Conservation (phyloP, 768 basidiomycete genomes). For the Leccinum subtestaceum region DNA sequence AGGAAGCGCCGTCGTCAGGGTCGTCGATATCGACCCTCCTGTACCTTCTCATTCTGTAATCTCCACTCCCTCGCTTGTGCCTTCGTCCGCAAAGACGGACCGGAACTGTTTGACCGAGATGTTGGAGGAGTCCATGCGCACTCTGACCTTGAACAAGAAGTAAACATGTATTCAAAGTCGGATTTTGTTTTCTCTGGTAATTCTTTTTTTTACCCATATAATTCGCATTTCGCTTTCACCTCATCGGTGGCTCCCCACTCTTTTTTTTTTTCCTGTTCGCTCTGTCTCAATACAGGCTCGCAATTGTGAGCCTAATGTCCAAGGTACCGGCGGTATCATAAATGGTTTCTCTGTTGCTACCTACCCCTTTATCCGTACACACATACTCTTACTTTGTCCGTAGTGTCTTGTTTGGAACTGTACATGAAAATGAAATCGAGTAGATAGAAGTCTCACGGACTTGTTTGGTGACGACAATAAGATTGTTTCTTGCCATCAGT, state of each 20-base stretch:
- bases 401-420: slow-evolving; percentile 16
- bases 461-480: slow-evolving; percentile 25
- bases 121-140: slow-evolving; percentile 69
- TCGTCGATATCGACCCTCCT: slow-evolving; percentile 68
- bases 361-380: slow-evolving; percentile 15
- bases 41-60: not conserved
- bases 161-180: not conserved
- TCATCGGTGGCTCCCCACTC: slow-evolving; percentile 16
- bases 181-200: not conserved
- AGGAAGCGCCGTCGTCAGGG: slow-evolving; percentile 73
- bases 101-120: slow-evolving; percentile 36
- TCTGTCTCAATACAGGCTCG: slow-evolving; percentile 3
- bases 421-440: slow-evolving; percentile 11
- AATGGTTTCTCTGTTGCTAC: not conserved
- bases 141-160: slow-evolving; percentile 60
- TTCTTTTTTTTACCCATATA: slow-evolving; percentile 16
- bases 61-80: not conserved
- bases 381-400: not conserved
- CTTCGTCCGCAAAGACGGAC: slow-evolving; percentile 16
- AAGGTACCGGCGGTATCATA: slow-evolving; percentile 1
- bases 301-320: slow-evolving; percentile 6
- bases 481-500: not conserved
- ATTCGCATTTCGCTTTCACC: not conserved
- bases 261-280: not conserved
- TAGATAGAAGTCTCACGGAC: slow-evolving; percentile 9